A percentile compares a stretch with the other conserved stretches of the same genome.
Conservation (phyloP, 352 stramenopile genomes). For the Globisporangium cederbergense region DNA sequence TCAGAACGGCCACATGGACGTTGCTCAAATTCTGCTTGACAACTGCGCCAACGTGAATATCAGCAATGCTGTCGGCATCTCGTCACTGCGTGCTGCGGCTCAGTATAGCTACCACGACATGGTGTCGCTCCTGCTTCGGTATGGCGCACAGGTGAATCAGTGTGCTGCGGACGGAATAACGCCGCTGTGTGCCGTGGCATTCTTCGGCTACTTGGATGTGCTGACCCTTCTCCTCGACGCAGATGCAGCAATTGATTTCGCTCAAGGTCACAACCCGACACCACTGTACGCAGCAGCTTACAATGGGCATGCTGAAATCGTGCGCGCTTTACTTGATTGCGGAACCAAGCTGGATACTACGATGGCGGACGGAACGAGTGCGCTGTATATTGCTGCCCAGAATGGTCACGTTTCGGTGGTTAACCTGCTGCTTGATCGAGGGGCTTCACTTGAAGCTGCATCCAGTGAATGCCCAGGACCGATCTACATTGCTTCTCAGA, state of each 20-base stretch:
- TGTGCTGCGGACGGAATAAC: neutral
- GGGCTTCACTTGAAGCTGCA: conserved; percentile 4
- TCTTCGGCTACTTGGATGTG: conserved; percentile 1
- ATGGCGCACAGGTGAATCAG: conserved; percentile 2
- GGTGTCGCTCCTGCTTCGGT: neutral
- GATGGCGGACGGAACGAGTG: neutral
- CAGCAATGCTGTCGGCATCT: neutral
- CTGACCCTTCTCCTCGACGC: conserved; percentile 5
- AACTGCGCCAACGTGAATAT: neutral
- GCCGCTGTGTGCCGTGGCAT: conserved; percentile 1
- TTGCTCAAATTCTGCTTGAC: conserved; percentile 7
- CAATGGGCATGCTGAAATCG: neutral
- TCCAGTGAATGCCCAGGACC: neutral
- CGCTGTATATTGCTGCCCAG: neutral
- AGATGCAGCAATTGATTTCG: neutral
- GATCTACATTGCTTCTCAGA: conserved; percentile 7
- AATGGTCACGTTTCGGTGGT: conserved; percentile 3
- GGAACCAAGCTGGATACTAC: neutral
- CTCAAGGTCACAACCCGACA: neutral
- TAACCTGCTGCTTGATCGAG: conserved; percentile 5
- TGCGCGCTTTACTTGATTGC: neutral
- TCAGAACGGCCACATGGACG: neutral
- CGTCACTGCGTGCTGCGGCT: neutral
- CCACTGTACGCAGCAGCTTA: conserved; percentile 11
- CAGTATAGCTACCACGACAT: neutral